A percentile compares a stretch with the other conserved stretches of the same genome.
phyloP scores from a whole-genome alignment of 805 yeast species.

The Schwanniomyces occidentalis region DNA sequence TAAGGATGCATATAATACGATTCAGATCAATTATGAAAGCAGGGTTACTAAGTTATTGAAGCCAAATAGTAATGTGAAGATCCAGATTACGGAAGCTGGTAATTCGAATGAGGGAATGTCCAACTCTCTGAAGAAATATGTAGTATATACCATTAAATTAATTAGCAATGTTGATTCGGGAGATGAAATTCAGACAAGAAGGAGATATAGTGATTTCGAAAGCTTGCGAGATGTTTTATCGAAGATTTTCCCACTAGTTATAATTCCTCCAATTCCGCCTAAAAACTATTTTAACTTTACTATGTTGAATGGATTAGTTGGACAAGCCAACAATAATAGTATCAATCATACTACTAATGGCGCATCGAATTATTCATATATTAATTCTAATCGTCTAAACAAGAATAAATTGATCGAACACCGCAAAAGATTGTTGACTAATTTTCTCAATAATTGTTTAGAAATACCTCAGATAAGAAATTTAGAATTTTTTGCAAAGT shows the following conservation, averaged over 20 bases:
- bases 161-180: constrained; percentile 39
- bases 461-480: constrained; percentile 54
- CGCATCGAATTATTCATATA: constrained; percentile 27
- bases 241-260: constrained; percentile 72
- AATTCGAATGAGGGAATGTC: constrained; percentile 77
- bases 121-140: constrained; percentile 60
- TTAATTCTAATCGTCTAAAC: constrained; percentile 41
- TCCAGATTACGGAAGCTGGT: constrained; percentile 74
- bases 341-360: constrained; percentile 2
- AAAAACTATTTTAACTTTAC: constrained; percentile 40
- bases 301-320: constrained; percentile 34
- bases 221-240: constrained; percentile 70
- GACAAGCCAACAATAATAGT: constrained; percentile 8
- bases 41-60: constrained; percentile 36
- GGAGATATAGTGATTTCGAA: constrained; percentile 89
- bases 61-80: constrained; percentile 25
- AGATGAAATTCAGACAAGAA: constrained; percentile 62
- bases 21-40: constrained; percentile 34
- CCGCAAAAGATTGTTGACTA: constrained; percentile 71
- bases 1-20: constrained; percentile 21
- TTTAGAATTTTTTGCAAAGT: constrained; percentile 67
- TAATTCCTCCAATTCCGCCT: constrained; percentile 91
- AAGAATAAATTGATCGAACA: constrained; percentile 41
- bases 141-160: constrained; percentile 76
- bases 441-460: constrained; percentile 76